phyloP scores from a whole-genome alignment of 2,329 filamentous ascomycete species.

The Cladosporium velox region DNA sequence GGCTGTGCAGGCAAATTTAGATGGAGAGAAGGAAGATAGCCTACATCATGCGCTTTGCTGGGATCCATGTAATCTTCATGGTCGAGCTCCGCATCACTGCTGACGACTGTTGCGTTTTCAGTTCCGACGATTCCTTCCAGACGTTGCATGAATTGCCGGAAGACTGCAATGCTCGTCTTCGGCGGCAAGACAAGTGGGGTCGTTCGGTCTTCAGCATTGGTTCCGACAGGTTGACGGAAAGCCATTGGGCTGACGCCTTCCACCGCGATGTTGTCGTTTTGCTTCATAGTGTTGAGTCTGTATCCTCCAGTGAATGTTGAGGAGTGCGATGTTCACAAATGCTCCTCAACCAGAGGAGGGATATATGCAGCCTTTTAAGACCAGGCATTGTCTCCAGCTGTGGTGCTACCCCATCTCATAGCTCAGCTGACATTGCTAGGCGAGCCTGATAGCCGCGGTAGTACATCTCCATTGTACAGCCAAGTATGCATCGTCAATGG shows the following conservation, averaged over 20 bases:
- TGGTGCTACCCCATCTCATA: not conserved
- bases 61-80: conserved; percentile 27
- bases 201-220: conserved; percentile 3
- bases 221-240: conserved; percentile 22
- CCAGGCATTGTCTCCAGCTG: not conserved
- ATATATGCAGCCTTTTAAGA: not conserved
- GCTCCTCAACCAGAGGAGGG: not conserved
- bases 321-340: not conserved
- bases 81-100: conserved; percentile 33
- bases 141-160: conserved; percentile 22
- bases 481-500: not conserved
- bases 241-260: conserved; percentile 12
- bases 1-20: not conserved
- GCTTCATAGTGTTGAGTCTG: not conserved
- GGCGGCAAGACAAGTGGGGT: conserved; percentile 24
- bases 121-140: conserved; percentile 22
- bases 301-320: not conserved
- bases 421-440: not conserved
- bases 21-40: not conserved
- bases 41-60: conserved; percentile 27
- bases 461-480: not conserved
- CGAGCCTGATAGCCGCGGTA: not conserved
- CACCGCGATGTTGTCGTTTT: not conserved
- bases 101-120: conserved; percentile 29
- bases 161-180: conserved; percentile 22